Evolutionary conservation across 371 early-diverging fungal genomes (phyloP), one percentile per base, ranked within the genome.

Genomic region (Mucor racemosus): DNA sequence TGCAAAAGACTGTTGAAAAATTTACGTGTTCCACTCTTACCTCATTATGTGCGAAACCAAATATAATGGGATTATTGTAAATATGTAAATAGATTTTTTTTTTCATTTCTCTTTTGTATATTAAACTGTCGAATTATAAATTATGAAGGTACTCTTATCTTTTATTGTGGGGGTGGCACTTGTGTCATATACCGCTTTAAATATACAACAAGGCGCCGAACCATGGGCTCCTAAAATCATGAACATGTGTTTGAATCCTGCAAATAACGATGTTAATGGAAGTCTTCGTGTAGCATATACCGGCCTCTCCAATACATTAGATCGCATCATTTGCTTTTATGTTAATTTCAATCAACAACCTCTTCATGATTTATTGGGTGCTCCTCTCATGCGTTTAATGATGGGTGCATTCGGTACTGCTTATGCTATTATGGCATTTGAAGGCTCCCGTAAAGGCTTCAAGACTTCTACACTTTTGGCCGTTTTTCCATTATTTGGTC

Each of bases 391-490:
- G 38, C 41, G 62, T 8, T 34, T 75, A 14, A 40, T 66, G 39
- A 42, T 67, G 46, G 68, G 55, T 13, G 54, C 68, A 0, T 68
- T 71, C 48, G 72, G 56, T 8, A 68, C 72, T 14, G 53, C 40
- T 3, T 57, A 63, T 54, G 60, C 53, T 7, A 33, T 75, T 34
- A 71, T 75, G 71, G 66, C 72, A 2, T 62, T 71, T 42, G 75
- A 75, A 56, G 72, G 66, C 13, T 71, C 75, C 0, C 72, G 75
- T 33, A n/a, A 58, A 44, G 72, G 64, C 31, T 65, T 58, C 48
- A 70, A 62, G 53, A 63, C 10, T 11, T 34, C 62, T 1, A 72
- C 60, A 2, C 39, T 75, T 1, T 41, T 67, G n/a, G 48, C 50
- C 3, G 54, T 55, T 10, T 72, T 57, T 36, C 68, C 72, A 4